Base-by-base conservation (phyloP, 2,329 filamentous ascomycete species). In the Ustulina deusta region DNA sequence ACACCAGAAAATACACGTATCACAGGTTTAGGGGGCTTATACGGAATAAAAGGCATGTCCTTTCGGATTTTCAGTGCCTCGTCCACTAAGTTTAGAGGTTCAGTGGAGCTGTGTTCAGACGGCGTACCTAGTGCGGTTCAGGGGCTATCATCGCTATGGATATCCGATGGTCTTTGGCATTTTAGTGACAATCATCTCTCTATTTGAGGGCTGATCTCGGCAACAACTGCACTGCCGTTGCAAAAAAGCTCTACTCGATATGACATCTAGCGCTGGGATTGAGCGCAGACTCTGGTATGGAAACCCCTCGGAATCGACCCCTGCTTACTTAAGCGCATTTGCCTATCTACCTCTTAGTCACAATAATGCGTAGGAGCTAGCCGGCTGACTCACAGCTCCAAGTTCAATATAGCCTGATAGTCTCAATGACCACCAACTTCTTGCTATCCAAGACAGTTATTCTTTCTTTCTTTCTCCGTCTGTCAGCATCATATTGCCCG, bases 351-450 rank as follows among this genome's bases (percentile, higher is more conserved):
- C n/a, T n/a, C n/a, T n/a, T n/a, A 34, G 52, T 54, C 38, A 34
- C 17, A 44, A n/a, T n/a, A n/a, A n/a, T 9, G 13, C 38, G n/a
- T 17, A 10, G n/a, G 52, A 34, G 36, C 51, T 54, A 15, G 32
- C 64, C 54, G 60, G 27, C 51, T 68, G 65, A 68, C 65, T 68
- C 65, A 65, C 44, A 49, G 17, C 49, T 61, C 52, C 55, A 1
- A 56, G 15, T 20, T 32, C 32, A 49, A 49, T 20, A 51, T 27
- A 36, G 22, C 9, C 9, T 20, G 9, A 15, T n/a, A 40, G 3
- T 32, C 7, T 4, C 4, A 59, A 25, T 25, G 10, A 38, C n/a
- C 5, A 38, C 32, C 29, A 25, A 25, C 32, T 13, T 25, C 32
- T 52, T 38, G 6, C 11, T 20, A 15, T 55, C 11, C 22, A 49